Evolutionary conservation across 2,329 filamentous ascomycete species (phyloP), one percentile per base, ranked within the genome.

Genomic region (Nigrograna mackinnonii): DNA sequence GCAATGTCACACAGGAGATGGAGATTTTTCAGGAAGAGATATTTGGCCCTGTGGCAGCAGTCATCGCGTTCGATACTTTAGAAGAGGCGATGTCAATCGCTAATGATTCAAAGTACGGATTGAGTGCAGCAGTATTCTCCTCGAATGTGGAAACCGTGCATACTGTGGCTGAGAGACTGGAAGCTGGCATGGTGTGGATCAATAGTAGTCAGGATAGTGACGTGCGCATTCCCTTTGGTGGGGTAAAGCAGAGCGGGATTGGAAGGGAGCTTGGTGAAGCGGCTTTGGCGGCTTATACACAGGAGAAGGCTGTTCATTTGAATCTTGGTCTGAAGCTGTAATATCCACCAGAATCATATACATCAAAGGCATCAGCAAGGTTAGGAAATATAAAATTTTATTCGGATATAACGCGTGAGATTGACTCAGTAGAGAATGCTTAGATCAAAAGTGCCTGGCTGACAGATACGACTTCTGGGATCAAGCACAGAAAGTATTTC

Each of bases 41-140:
- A 2, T 92, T 92, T 57, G 87, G 86, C 0, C 87, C 88, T 1
- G 81, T 79, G 0, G 84, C 89, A 2, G 81, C 80, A 19, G 57
- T 91, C 14, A 77, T 84, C 11, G 71, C 76, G 14, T 76, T 90
- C 16, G 76, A 82, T 20, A 71, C 58, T 2, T 83, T 86, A 39
- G 85, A 87, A 20, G 84, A 89, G 48, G 87, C 86, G 0, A 66
- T 91, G 17, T 70, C 73, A 16, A 68, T 91, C 13, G 86, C 87
- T 19, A 92, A 92, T 60, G 85, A 91, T 55, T 87, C 84, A 3
- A 84, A 88, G 42, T 91, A 89, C 13, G 65, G 66, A 13, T 48
- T 69, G 6, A 58, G 50, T 6, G 52, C 46, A 2, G 60, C 58
- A 34, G 46, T 69, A 32, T 59, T 54, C 33, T 52, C 45, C 4